phyloP scores from a whole-genome alignment of 768 basidiomycete genomes.

The Termitomyces sp. region DNA sequence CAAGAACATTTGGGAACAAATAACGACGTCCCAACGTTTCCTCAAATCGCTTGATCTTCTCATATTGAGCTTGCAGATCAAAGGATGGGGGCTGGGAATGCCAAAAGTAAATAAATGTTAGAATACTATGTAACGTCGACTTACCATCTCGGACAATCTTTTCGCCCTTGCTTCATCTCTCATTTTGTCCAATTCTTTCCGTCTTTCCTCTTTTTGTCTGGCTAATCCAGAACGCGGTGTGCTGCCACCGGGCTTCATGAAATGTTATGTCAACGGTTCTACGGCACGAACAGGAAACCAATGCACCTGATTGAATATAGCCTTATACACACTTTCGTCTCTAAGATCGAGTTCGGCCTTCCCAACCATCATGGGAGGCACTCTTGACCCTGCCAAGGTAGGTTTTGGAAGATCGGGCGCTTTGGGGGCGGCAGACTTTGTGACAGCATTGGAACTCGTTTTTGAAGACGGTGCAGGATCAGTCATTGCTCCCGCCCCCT shows the following conservation, averaged over 20 bases:
- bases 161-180: constrained; percentile 62
- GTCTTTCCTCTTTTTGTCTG: constrained; percentile 47
- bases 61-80: constrained; percentile 52
- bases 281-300: background rate
- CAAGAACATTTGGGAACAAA: constrained; percentile 52
- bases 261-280: background rate
- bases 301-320: constrained; percentile 54
- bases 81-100: constrained; percentile 38
- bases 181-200: constrained; percentile 62
- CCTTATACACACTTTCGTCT: constrained; percentile 56
- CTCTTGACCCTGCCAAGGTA: constrained; percentile 19
- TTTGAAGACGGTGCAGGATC: constrained; percentile 18
- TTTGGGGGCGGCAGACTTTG: constrained; percentile 21
- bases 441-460: constrained; percentile 20
- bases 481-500: constrained; percentile 24
- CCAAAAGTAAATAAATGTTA: background rate
- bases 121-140: constrained; percentile 14
- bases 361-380: constrained; percentile 37
- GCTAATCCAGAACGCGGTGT: constrained; percentile 40
- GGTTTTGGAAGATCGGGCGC: constrained; percentile 22
- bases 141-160: constrained; percentile 48
- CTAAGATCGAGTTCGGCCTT: constrained; percentile 58
- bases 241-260: constrained; percentile 32
- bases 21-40: constrained; percentile 34
- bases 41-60: constrained; percentile 61